A percentile compares a stretch with the other conserved stretches of the same genome.
These are phyloP conservation scores for Telopea speciosissima DNA, from an alignment of 177 flowering plant species.

Conservation along the genomic window DNA sequence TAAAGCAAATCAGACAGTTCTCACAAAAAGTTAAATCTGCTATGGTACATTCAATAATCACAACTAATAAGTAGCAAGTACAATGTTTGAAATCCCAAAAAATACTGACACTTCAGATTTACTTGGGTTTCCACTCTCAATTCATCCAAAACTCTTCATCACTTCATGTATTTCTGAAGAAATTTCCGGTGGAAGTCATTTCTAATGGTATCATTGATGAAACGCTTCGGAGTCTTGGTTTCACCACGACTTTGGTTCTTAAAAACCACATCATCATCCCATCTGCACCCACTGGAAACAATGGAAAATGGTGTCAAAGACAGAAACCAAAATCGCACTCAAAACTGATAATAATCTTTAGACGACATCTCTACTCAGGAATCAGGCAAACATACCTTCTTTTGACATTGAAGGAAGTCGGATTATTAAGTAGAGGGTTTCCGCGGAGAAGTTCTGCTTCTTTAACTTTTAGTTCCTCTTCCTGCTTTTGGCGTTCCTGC, in stretches of 20 bases:
- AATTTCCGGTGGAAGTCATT: constrained; percentile 90
- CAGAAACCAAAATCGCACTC: constrained; percentile 2
- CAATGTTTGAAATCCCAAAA: too few relatives aligned
- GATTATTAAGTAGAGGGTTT: constrained; percentile 72
- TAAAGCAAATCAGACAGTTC: too few relatives aligned
- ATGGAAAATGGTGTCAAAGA: neutral
- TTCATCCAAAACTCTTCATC: neutral
- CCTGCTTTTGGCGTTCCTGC: constrained; percentile 62
- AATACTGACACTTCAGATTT: too few relatives aligned
- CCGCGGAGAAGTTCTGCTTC: constrained; percentile 85
- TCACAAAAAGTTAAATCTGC: too few relatives aligned
- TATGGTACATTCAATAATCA: too few relatives aligned
- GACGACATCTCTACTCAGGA: too few relatives aligned
- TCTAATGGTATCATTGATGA: constrained; percentile 91
- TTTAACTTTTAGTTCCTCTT: constrained; percentile 80
- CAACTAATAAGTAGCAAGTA: too few relatives aligned
- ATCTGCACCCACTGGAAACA: constrained; percentile 34
- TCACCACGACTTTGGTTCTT: constrained; percentile 98
- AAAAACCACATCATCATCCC: constrained; percentile 99
- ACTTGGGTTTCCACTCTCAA: too few relatives aligned
- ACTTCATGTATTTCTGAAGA: constrained; percentile 93
- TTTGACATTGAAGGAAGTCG: constrained; percentile 72
- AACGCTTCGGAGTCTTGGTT: constrained; percentile 76
- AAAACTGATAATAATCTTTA: neutral
- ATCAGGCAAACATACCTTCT: constrained; percentile 48